Evolutionary conservation across 257 asterid species (phyloP).

Genomic region (Plectranthus barbatus): DNA sequence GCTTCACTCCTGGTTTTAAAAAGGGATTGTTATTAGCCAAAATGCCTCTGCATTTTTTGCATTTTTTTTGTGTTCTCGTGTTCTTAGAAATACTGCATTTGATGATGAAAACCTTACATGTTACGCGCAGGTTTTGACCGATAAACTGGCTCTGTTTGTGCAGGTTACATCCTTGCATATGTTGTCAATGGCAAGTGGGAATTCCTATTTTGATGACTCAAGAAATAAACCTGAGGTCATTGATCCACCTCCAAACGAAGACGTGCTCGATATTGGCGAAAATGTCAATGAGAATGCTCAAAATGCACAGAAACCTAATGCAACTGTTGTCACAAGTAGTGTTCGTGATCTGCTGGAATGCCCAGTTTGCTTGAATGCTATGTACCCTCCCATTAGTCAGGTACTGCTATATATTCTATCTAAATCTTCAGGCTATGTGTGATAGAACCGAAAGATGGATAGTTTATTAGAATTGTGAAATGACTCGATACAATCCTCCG

Average conservation of each 20-base stretch:
- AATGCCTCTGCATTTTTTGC: background rate
- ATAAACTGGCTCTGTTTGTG: background rate
- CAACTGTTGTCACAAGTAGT: constrained; percentile 25
- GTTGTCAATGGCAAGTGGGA: constrained; percentile 31
- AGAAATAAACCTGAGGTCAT: constrained; percentile 25
- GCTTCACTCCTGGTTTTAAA: background rate
- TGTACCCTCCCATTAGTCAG: constrained; percentile 46
- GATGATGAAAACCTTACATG: background rate
- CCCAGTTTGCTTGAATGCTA: constrained; percentile 39
- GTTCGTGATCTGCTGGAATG: constrained; percentile 36
- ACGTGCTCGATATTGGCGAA: constrained; percentile 23
- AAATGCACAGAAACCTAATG: constrained; percentile 28
- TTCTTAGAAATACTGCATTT: background rate
- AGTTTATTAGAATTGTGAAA: too few species aligned
- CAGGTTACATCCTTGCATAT: constrained; percentile 10
- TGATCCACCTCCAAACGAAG: constrained; percentile 32
- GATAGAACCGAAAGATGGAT: too few species aligned
- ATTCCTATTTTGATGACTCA: constrained; percentile 16
- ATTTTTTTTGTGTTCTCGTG: background rate
- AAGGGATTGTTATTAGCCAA: background rate
- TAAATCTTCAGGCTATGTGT: too few species aligned
- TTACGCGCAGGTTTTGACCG: background rate
- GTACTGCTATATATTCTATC: constrained; percentile 8
- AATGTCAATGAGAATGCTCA: constrained; percentile 25
- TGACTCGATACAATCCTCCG: too few species aligned